Evolutionary conservation across 306 rosid genomes (phyloP), one percentile per base, ranked within the genome.

Genomic region (Malus asiatica): DNA sequence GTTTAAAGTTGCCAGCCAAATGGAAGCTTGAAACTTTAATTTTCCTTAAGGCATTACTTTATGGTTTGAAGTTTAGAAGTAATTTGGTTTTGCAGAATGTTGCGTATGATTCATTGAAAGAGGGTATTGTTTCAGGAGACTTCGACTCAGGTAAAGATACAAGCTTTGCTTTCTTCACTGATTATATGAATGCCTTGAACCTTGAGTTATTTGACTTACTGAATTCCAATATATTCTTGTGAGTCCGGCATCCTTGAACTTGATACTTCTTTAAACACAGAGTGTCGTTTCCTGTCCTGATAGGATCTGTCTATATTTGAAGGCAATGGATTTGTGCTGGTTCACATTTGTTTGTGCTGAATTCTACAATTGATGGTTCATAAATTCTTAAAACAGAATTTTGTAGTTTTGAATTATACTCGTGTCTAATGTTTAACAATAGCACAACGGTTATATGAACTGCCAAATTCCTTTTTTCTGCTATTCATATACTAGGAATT

Each of bases 21-120:
- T 61, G 4, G 64, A 38, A 35, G 23, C 0, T 11, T 40, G 25
- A 48, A 53, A 64, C 72, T 53, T 33, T 27, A 55, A 77, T 51
- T 76, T 76, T 65, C 58, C 63, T 60, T 62, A 4, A 57, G 76
- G 71, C 44, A 35, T 52, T 76, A 23, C 38, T 59, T 68, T 74
- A 15, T 66, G 71, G 60, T 80, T 67, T 74, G 63, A 46, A 61
- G 76, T 64, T 71, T 45, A 71, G 74, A 68, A 76, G 73, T 64
- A 20, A 71, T 60, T 78, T 77, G 35, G 75, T 78, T 78, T 80
- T 82, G 85, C 90, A 96, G 99, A 84, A 96, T 84, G 99, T 83
- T 78, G 99, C 99, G 22, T 89, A 82, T 78, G 94, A 93, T 70
- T 90, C 93, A 27, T 78, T 91, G 88, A 90, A 83, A 85, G 96